Percentiles rank a stretch among this genome's conserved stretches.
Conservation (phyloP, 345 rosid species). For the Moricandia moricandioides region DNA sequence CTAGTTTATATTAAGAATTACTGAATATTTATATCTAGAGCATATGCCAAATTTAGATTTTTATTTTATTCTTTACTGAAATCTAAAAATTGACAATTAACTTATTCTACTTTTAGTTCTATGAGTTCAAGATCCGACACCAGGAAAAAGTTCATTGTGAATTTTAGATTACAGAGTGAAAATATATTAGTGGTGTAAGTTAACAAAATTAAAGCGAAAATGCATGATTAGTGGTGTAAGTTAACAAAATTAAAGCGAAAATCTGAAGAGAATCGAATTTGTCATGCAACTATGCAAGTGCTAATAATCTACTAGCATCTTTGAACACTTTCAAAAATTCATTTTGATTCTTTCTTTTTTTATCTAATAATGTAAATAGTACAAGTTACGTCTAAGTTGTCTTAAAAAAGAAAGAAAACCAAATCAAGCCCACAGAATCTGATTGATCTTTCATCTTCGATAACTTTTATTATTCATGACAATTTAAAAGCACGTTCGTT, state of each 20-base stretch:
- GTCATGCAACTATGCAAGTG: conserved; percentile 19
- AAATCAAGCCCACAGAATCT: conserved; percentile 9
- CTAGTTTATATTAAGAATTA: conserved; percentile 7
- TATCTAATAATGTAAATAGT: too few species aligned
- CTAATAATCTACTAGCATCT: conserved; percentile 17
- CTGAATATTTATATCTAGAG: neutral
- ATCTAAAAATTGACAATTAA: neutral
- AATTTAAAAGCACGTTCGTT: neutral
- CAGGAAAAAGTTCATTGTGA: neutral
- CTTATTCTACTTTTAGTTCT: neutral
- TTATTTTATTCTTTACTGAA: neutral
- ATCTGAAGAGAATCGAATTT: conserved; percentile 26
- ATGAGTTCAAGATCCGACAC: neutral
- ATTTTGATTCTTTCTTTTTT: too few species aligned
- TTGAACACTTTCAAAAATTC: conserved; percentile 24
- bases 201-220: conserved; percentile 15
- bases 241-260: too few species aligned
- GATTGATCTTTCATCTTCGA: neutral
- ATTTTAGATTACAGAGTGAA: neutral
- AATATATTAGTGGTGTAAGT: neutral
- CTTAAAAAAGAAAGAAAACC: neutral
- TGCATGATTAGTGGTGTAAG: neutral
- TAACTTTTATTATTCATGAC: neutral
- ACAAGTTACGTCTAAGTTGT: conserved; percentile 1
- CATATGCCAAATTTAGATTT: neutral